Evolutionary conservation across 805 yeast genomes (phyloP).

Genomic region (Pichia gijzeniarum): DNA sequence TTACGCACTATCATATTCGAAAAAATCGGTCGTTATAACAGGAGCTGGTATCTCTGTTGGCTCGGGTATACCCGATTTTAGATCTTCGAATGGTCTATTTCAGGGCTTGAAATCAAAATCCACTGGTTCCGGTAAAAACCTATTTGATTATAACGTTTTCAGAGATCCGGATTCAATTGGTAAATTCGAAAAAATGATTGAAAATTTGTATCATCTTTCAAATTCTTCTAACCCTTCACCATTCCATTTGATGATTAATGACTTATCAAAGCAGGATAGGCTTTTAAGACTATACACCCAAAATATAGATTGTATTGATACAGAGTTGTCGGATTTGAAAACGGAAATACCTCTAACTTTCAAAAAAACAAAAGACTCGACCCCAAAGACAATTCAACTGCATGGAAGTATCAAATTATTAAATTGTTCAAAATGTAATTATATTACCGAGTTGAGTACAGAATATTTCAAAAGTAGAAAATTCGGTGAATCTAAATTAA

Average conservation of each 20-base stretch:
- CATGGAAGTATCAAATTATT: conserved; percentile 76
- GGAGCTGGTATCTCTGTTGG: conserved; percentile 93
- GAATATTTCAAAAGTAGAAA: conserved; percentile 34
- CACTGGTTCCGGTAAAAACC: conserved; percentile 43
- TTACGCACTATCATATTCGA: conserved; percentile 49
- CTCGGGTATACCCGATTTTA: conserved; percentile 76
- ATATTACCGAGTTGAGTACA: conserved; percentile 47
- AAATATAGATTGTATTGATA: conserved; percentile 78
- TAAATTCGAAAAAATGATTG: conserved; percentile 70
- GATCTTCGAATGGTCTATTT: conserved; percentile 76
- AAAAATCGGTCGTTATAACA: conserved; percentile 56
- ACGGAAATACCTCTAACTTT: conserved; percentile 44
- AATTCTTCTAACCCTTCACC: conserved; percentile 57
- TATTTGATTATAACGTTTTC: conserved; percentile 77
- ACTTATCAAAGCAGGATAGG: conserved; percentile 54
- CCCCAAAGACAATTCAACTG: conserved; percentile 64
- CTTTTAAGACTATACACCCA: conserved; percentile 77
- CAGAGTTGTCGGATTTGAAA: conserved; percentile 42
- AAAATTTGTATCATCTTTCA: conserved; percentile 51
- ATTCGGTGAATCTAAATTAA: conserved; percentile 20
- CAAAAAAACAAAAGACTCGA: conserved; percentile 17
- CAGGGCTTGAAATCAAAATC: conserved; percentile 39
- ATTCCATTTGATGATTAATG: conserved; percentile 62
- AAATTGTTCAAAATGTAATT: conserved; percentile 71
- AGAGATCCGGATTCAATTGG: conserved; percentile 52